Percentiles rank a stretch among this genome's conserved stretches.
phyloP scores from a whole-genome alignment of 352 stramenopile species.

The Saprolegnia parasitica region DNA sequence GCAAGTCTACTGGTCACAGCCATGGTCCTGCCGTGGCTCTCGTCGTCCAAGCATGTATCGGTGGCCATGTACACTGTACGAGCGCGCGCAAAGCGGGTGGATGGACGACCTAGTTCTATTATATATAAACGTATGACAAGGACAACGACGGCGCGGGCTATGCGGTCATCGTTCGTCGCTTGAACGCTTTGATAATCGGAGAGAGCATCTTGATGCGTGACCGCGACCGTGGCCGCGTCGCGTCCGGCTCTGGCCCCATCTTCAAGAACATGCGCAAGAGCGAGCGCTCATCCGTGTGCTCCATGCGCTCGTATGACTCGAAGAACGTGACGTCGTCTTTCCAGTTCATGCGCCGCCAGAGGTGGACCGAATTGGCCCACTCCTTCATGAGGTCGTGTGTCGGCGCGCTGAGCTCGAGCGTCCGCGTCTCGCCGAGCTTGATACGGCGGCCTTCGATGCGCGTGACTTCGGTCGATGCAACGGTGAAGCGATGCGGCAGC shows the following conservation, averaged over 20 bases:
- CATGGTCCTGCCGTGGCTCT: too few relatives aligned
- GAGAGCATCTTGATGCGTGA: conserved; percentile 8
- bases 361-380: conserved; percentile 75
- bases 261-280: conserved; percentile 55
- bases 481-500: conserved; percentile 68
- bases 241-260: neutral
- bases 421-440: conserved; percentile 58
- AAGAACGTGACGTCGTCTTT: conserved; percentile 86
- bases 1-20: too few relatives aligned
- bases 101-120: neutral
- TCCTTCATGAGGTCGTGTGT: conserved; percentile 80
- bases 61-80: neutral
- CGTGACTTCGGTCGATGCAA: conserved; percentile 60
- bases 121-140: neutral
- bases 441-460: conserved; percentile 73
- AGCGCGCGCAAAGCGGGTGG: neutral
- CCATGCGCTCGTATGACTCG: conserved; percentile 45
- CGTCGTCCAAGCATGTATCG: too few relatives aligned
- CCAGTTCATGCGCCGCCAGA: conserved; percentile 84
- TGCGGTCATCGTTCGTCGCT: conserved; percentile 9
- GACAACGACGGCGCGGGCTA: neutral
- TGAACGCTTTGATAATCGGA: conserved; percentile 24
- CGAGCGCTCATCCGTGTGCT: conserved; percentile 53
- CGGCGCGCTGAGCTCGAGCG: conserved; percentile 65
- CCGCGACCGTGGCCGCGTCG: neutral